A percentile compares a stretch with the other conserved stretches of the same genome.
Evolutionary conservation across 257 asterid species (phyloP).

Genomic region (Oldenlandia corymbosa): DNA sequence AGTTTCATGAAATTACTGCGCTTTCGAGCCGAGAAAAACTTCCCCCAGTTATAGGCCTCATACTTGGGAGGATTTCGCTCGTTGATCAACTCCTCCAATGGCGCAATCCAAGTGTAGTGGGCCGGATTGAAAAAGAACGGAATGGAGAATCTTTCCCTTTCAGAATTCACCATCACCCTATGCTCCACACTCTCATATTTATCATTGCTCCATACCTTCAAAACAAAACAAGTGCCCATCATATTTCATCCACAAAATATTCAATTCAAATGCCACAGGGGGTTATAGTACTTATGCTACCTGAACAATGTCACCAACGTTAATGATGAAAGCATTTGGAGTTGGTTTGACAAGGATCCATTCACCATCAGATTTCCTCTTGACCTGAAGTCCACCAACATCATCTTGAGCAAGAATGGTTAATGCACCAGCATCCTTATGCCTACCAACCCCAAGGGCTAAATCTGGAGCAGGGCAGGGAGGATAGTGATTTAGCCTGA

Average conservation of each 20-base stretch:
- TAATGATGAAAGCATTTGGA: conserved; percentile 58
- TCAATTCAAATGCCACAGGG: no score
- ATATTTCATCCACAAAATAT: no score
- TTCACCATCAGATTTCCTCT: conserved; percentile 62
- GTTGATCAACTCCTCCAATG: conserved; percentile 21
- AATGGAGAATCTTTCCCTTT: conserved; percentile 53
- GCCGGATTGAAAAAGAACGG: conserved; percentile 70
- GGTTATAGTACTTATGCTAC: no score
- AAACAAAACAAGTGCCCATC: background rate
- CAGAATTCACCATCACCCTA: conserved; percentile 50
- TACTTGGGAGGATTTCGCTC: background rate
- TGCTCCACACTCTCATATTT: conserved; percentile 76
- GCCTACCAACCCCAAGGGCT: conserved; percentile 43
- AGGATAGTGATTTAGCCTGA: conserved; percentile 67
- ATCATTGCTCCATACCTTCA: conserved; percentile 73
- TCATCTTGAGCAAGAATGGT: conserved; percentile 39
- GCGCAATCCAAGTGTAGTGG: conserved; percentile 47
- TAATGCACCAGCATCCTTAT: conserved; percentile 7
- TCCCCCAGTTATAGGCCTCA: conserved; percentile 5
- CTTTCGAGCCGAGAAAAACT: conserved; percentile 6
- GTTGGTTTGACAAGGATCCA: conserved; percentile 69
- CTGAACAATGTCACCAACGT: conserved; percentile 67
- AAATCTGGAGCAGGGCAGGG: conserved; percentile 66
- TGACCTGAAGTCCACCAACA: conserved; percentile 71
- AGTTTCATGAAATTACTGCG: conserved; percentile 8